These are phyloP conservation scores for Diplodia intermedia DNA, from an alignment of 2,329 filamentous ascomycete species.

Conservation along the genomic window DNA sequence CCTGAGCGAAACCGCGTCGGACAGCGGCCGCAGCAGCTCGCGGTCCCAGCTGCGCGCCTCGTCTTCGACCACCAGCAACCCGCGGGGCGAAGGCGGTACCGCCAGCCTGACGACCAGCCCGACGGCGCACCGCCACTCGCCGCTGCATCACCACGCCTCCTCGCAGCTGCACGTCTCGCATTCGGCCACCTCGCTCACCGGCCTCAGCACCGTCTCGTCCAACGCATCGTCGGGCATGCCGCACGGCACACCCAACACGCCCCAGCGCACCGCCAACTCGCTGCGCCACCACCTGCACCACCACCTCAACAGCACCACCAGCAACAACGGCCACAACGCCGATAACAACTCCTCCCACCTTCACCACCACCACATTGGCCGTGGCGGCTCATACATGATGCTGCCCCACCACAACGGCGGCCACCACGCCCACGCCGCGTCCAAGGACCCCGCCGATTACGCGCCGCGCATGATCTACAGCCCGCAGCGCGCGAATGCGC, in stretches of 20 bases:
- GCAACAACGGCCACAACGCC: neutral
- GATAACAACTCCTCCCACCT: constrained; percentile 33
- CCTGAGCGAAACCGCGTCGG: constrained; percentile 33
- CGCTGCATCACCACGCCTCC: constrained; percentile 41
- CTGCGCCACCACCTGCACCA: constrained; percentile 21
- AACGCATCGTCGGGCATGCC: constrained; percentile 8
- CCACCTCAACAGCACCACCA: neutral
- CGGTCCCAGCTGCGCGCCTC: constrained; percentile 44
- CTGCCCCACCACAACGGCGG: constrained; percentile 34
- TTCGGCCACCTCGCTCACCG: constrained; percentile 25
- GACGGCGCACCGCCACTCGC: constrained; percentile 41
- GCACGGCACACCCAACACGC: constrained; percentile 30
- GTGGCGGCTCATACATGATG: neutral
- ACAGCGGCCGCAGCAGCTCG: constrained; percentile 47
- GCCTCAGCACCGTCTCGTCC: constrained; percentile 18
- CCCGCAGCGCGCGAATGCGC: constrained; percentile 77
- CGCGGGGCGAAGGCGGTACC: constrained; percentile 33
- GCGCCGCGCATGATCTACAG: constrained; percentile 64
- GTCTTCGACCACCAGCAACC: constrained; percentile 25
- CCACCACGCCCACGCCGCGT: constrained; percentile 28
- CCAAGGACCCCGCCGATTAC: constrained; percentile 38
- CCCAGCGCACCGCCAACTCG: constrained; percentile 33
- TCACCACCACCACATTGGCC: constrained; percentile 34
- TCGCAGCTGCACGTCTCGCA: constrained; percentile 45
- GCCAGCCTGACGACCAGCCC: constrained; percentile 27